Evolutionary conservation across 768 basidiomycete species (phyloP).

Genomic region (Cantharellus cinnabarinus): DNA sequence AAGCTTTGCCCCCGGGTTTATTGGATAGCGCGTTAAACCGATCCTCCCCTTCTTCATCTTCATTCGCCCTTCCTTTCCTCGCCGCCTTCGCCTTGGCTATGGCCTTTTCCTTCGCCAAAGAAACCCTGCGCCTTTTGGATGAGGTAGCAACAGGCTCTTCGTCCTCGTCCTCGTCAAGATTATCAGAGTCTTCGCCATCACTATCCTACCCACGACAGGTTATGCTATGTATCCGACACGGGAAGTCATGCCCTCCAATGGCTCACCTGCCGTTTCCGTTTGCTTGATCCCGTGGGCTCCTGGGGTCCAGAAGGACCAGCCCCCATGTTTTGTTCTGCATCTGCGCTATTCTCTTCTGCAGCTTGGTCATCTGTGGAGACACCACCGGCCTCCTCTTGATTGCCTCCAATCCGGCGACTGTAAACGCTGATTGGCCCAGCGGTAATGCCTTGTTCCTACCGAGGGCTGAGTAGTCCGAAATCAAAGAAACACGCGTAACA

Average conservation of each 20-base stretch:
- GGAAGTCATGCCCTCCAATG: conserved; percentile 9
- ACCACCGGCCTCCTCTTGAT: background rate
- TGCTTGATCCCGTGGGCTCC: too few species aligned
- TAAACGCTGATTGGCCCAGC: conserved; percentile 13
- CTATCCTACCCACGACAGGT: background rate
- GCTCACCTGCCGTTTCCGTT: conserved; percentile 1
- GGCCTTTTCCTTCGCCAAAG: conserved; percentile 10
- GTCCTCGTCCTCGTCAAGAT: conserved; percentile 42
- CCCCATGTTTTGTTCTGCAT: conserved; percentile 7
- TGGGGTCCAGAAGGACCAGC: conserved; percentile 2
- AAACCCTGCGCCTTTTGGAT: conserved; percentile 32
- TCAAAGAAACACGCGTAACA: conserved; percentile 7
- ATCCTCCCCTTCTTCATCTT: conserved; percentile 19
- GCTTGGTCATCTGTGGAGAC: background rate
- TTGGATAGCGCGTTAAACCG: conserved; percentile 45
- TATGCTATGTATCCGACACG: conserved; percentile 1
- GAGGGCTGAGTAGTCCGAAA: background rate
- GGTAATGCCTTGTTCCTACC: conserved; percentile 32
- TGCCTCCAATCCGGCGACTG: background rate
- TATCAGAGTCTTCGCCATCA: conserved; percentile 34
- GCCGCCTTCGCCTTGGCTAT: conserved; percentile 12
- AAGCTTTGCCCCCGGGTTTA: conserved; percentile 20
- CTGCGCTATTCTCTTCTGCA: background rate
- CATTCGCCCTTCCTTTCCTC: conserved; percentile 10
- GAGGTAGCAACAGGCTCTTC: conserved; percentile 17